phyloP scores from a whole-genome alignment of 139 green algal species.

The Chlamydomonas schloesseri region DNA sequence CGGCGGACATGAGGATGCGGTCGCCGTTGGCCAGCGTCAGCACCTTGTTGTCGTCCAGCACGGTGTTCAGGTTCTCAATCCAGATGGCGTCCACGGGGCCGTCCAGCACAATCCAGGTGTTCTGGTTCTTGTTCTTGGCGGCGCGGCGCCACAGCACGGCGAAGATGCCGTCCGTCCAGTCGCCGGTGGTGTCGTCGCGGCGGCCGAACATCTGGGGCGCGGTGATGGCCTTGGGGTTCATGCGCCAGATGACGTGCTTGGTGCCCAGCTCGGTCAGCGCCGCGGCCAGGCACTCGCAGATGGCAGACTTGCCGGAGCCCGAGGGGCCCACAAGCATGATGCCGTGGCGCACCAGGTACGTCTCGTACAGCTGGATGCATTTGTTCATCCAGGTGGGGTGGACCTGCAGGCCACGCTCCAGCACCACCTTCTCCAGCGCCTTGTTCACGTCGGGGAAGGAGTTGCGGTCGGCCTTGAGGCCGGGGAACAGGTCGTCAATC shows the following conservation, averaged over 20 bases:
- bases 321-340: slow-evolving; percentile 94
- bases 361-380: slow-evolving; percentile 98
- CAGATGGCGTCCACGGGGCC: slow-evolving; percentile 97
- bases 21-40: slow-evolving; percentile 98
- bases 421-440: slow-evolving; percentile 78
- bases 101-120: slow-evolving; percentile 97
- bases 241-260: slow-evolving; percentile 94
- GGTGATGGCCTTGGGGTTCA: slow-evolving; percentile 93
- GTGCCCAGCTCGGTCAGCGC: slow-evolving; percentile 88
- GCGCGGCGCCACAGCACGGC: slow-evolving; percentile 93
- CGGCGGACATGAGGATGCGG: slow-evolving; percentile 92
- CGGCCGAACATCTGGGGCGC: slow-evolving; percentile 76
- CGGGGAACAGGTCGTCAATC: slow-evolving; percentile 96
- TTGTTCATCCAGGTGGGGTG: slow-evolving; percentile 93
- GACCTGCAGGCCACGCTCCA: slow-evolving; percentile 78
- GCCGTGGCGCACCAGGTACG: slow-evolving; percentile 92
- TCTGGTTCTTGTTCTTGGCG: slow-evolving; percentile 91
- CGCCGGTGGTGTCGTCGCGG: slow-evolving; percentile 90
- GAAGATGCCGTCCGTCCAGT: slow-evolving; percentile 98
- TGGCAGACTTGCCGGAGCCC: slow-evolving; percentile 90
- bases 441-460: slow-evolving; percentile 81
- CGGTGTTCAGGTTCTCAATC: slow-evolving; percentile 99
- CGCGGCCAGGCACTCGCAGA: slow-evolving; percentile 87
- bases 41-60: slow-evolving; percentile 97
- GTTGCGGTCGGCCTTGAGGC: slow-evolving; percentile 75